Percentiles rank a stretch among this genome's conserved stretches.
phyloP scores from a whole-genome alignment of 2,329 filamentous ascomycete species.

The Ceratocystis lukuohia region DNA sequence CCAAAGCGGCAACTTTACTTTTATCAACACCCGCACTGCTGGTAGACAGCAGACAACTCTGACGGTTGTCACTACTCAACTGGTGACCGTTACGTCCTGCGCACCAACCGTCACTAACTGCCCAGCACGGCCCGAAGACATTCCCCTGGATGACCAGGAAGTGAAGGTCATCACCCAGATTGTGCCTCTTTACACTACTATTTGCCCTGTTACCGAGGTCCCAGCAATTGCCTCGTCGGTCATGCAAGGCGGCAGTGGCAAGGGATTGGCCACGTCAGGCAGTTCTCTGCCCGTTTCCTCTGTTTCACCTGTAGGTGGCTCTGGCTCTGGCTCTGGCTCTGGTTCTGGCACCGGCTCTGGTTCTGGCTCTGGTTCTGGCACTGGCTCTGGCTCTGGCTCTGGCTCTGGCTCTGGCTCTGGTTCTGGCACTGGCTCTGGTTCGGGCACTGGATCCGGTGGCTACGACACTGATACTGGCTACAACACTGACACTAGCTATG shows the following conservation, averaged over 20 bases:
- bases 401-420: background rate
- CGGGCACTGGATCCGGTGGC: conserved; percentile 26
- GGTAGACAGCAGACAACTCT: conserved; percentile 27
- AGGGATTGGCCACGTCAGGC: background rate
- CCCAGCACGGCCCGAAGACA: conserved; percentile 27
- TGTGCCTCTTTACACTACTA: conserved; percentile 29
- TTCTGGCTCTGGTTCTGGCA: background rate
- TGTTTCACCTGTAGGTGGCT: background rate
- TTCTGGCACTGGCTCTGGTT: background rate
- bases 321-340: background rate
- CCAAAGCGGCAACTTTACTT: conserved; percentile 21
- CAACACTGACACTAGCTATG: conserved; percentile 25
- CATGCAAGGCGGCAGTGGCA: conserved; percentile 24
- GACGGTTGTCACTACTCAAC: conserved; percentile 40
- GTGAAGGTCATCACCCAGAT: conserved; percentile 30
- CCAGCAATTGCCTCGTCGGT: conserved; percentile 31
- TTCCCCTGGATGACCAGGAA: conserved; percentile 28
- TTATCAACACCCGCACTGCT: conserved; percentile 21
- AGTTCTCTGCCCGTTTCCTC: conserved; percentile 13
- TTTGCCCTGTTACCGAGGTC: conserved; percentile 35
- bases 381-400: background rate
- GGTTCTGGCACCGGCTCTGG: no score
- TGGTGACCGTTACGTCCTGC: conserved; percentile 46
- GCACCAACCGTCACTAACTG: conserved; percentile 46
- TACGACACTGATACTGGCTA: background rate